Evolutionary conservation across 331 rosid species (phyloP).

Genomic region (Malus hybrid): DNA sequence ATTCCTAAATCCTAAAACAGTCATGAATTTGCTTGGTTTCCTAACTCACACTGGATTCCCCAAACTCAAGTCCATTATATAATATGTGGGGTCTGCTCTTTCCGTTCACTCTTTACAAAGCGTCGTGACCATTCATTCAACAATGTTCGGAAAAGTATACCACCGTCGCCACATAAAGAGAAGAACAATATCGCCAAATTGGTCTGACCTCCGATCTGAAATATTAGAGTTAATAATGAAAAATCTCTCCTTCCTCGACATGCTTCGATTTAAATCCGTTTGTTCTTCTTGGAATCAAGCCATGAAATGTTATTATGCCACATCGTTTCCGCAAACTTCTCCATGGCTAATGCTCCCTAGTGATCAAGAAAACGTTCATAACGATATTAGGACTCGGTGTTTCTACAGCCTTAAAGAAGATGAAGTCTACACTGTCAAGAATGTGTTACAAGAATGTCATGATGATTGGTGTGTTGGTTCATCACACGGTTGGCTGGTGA

Average conservation of each 20-base stretch:
- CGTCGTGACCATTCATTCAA: not conserved
- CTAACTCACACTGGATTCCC: not conserved
- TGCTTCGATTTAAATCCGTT: not conserved
- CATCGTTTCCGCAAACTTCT: not conserved
- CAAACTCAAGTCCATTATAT: not conserved
- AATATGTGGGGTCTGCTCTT: not conserved
- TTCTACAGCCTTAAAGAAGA: not conserved
- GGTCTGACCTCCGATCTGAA: not conserved
- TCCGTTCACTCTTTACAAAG: not conserved
- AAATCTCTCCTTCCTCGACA: not conserved
- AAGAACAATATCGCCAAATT: not conserved
- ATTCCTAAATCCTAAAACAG: not conserved
- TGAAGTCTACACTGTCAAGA: not conserved
- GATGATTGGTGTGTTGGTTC: not conserved
- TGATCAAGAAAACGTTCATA: not conserved
- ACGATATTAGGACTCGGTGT: not conserved
- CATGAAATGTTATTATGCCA: not conserved
- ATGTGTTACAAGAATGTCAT: not conserved
- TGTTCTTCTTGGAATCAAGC: not conserved
- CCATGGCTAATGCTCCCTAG: slow-evolving; percentile 1
- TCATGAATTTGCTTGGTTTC: not conserved
- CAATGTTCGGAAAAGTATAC: not conserved
- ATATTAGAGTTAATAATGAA: not conserved
- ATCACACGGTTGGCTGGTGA: not conserved
- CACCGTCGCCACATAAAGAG: not conserved